Evolutionary conservation across 805 yeast species (phyloP).

Genomic region (Phaffomyces opuntiae): DNA sequence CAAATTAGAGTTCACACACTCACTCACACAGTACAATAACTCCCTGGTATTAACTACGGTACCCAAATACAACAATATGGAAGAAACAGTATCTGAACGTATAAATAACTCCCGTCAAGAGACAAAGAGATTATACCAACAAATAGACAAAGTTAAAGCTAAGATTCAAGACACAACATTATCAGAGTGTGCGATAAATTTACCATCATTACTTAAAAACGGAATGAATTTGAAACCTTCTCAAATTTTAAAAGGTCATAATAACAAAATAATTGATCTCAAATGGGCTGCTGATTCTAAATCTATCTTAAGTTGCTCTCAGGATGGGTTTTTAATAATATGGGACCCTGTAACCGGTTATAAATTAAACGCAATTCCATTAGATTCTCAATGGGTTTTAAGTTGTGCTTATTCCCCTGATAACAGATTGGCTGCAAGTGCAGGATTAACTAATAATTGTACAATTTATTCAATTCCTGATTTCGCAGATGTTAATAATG

Average conservation of each 20-base stretch:
- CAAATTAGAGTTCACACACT: too few relatives aligned
- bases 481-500: constrained; percentile 23
- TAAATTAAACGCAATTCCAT: constrained; percentile 61
- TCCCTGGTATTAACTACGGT: too few relatives aligned
- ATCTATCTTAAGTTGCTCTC: constrained; percentile 64
- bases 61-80: not conserved
- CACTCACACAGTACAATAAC: too few relatives aligned
- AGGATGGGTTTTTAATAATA: constrained; percentile 76
- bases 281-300: constrained; percentile 63
- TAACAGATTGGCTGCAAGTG: constrained; percentile 64
- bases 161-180: constrained; percentile 41
- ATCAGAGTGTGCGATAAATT: constrained; percentile 28
- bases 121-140: constrained; percentile 41
- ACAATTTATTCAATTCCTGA: constrained; percentile 49
- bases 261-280: constrained; percentile 61
- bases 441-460: constrained; percentile 76
- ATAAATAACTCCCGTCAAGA: constrained; percentile 35
- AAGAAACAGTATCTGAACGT: constrained; percentile 8
- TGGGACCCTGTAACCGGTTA: constrained; percentile 77
- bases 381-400: constrained; percentile 76
- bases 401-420: constrained; percentile 68
- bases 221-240: constrained; percentile 30
- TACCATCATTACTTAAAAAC: constrained; percentile 10
- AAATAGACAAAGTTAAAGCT: constrained; percentile 37
- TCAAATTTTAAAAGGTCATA: constrained; percentile 44